Conservation (phyloP, 192 early-diverging fungal species). For the Backusella macrospora region DNA sequence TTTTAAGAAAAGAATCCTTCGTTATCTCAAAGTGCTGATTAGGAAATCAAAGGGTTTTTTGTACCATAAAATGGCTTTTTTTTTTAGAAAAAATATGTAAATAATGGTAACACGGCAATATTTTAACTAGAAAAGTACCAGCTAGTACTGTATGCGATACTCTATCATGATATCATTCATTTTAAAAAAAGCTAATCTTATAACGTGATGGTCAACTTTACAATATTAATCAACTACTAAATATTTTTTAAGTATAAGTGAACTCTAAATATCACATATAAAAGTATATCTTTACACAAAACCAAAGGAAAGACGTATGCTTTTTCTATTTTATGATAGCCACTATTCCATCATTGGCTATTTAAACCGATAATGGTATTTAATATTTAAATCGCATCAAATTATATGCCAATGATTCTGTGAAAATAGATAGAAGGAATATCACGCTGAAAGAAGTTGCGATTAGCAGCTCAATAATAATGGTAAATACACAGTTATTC, state of each 20-base stretch:
- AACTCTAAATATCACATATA: neutral
- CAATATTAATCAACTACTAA: neutral
- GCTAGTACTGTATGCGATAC: neutral
- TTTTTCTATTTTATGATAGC: neutral
- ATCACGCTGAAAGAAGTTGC: neutral
- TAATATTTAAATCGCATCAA: neutral
- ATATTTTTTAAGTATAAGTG: neutral
- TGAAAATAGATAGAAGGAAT: neutral
- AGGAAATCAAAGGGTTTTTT: neutral
- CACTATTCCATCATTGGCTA: conserved; percentile 8
- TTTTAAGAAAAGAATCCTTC: neutral
- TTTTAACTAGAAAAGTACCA: neutral
- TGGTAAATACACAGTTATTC: neutral
- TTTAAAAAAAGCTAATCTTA: neutral
- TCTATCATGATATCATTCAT: neutral
- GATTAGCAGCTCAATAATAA: neutral
- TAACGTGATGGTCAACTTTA: neutral
- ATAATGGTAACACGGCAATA: neutral
- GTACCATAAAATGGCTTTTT: neutral
- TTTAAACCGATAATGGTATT: conserved; percentile 11
- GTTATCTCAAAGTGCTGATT: neutral
- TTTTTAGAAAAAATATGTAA: neutral
- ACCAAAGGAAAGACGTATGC: neutral
- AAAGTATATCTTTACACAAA: neutral
- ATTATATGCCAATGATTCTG: neutral